Evolutionary conservation across 495 filamentous ascomycete genomes (phyloP), one percentile per base, ranked within the genome.

Genomic region (Aspergillus haitiensis): DNA sequence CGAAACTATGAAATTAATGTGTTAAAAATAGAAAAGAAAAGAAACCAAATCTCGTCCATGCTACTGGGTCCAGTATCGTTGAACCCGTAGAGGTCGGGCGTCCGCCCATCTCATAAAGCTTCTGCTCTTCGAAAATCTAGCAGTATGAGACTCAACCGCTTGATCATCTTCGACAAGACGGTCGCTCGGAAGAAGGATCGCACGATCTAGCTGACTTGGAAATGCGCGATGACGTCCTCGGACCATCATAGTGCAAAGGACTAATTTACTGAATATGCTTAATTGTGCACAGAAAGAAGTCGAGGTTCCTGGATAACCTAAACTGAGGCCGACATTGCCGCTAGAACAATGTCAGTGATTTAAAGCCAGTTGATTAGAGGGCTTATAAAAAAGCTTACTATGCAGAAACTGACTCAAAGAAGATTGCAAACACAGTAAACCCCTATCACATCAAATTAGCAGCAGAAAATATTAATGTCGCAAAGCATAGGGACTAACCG

Each of bases 141-240:
- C 45, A 34, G 45, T 51, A 32, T 48, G 18, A 9, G 42, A 51
- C 13, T 59, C 42, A 3, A 54, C 34, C 21, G 21, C 21, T 34
- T 34, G 44, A 40, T 64, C 81, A 61, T 59, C 80, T 63, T 60
- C 74, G 58, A 52, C 78, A 72, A 10, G 76, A 76, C 63, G 65
- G 5, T 94, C 90, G 55, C 81, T 83, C 15, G 92, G 90, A 32
- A 94, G 81, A 9, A 91, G 72, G 55, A 96, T 88, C 44, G 93
- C 93, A 11, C 91, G 86, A 69, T 98, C 93, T 1, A 98, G 81
- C 35, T 89, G 88, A 69, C 96, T 94, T 0, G 93, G 93, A 4
- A 97, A 75, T 45, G 92, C 92, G 65, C 93, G 87, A 72, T 97
- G 92, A 3, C 93, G 81, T 11, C 93, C 93, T 65, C 93, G 86